Percentiles rank a stretch among this genome's conserved stretches.
These are phyloP conservation scores for Sporothrix brunneoviolacea DNA, from an alignment of 2,329 filamentous ascomycete species.

Conservation along the genomic window DNA sequence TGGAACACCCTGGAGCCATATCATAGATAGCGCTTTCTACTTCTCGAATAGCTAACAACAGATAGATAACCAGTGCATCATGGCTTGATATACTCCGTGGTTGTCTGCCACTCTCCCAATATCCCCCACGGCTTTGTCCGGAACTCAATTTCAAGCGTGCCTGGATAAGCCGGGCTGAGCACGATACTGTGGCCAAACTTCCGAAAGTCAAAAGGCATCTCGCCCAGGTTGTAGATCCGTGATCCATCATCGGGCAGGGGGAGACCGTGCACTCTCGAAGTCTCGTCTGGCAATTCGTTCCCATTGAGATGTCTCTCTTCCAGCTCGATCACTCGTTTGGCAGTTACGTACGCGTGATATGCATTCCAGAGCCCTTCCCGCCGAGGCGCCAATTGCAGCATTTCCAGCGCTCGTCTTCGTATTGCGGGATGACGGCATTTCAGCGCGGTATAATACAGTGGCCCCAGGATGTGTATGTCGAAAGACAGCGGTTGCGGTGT, in stretches of 20 bases:
- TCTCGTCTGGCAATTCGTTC: not conserved
- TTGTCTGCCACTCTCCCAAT: not conserved
- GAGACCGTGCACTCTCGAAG: not conserved
- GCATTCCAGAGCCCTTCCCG: slow-evolving; percentile 3
- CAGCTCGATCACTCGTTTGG: not conserved
- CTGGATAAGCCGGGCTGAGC: not conserved
- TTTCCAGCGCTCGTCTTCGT: not conserved
- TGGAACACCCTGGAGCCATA: too few relatives aligned
- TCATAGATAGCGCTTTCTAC: too few relatives aligned
- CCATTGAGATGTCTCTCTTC: not conserved
- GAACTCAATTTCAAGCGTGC: not conserved
- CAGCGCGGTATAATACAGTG: not conserved
- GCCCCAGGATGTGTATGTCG: slow-evolving; percentile 1
- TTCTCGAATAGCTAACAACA: too few relatives aligned
- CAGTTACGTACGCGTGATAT: not conserved
- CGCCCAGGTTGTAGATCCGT: not conserved
- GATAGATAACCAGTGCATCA: not conserved
- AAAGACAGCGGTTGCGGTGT: not conserved
- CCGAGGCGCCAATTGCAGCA: not conserved
- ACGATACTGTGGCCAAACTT: not conserved
- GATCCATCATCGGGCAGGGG: not conserved
- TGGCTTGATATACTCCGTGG: not conserved
- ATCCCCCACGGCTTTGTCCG: not conserved
- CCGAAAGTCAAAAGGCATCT: not conserved
- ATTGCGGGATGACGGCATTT: slow-evolving; percentile 3